Evolutionary conservation across 345 rosid species (phyloP), one percentile per base, ranked within the genome.

Genomic region (Pugionium dolabratum): DNA sequence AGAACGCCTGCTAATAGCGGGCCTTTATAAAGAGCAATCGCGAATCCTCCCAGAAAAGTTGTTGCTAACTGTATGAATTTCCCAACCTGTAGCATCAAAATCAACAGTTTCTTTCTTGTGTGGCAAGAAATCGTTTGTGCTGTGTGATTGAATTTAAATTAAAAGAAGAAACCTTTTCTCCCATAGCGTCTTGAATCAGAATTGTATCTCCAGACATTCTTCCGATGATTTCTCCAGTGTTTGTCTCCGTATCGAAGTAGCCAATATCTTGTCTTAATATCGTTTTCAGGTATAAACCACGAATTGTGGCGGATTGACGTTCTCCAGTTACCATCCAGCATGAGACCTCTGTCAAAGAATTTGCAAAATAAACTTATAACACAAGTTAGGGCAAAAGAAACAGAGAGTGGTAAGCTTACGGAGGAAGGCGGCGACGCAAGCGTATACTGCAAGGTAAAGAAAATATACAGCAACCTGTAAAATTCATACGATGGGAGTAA

Each of bases 201-300:
- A 92, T 79, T 3, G 98, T 92, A 60, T 92, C 98, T 6, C 96
- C 96, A 0, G 96, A 89, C 96, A 92, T 89, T 66, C 98, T 84
- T 51, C 92, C 95, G 42, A 92, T 80, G 49, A 92, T 84, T 70
- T 92, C 98, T 49, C 98, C 98, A 0, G 98, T 87, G n/a, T 80
- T 79, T n/a, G 96, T 87, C 53, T 92, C 92, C 1, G 89, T 85
- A 70, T 92, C 98, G 29, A 89, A 92, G 80, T 72, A 92, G 18
- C 80, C 82, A 43, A 91, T 82, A 55, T 91, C 98, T 75, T 91
- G 98, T 70, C 91, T 79, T 67, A 91, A 62, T 76, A 92, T 89
- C 4, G 96, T 83, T 69, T 86, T 84, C 62, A 92, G 64, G 77
- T 92, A 89, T 57, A 87, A 53, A n/a, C 83, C 85, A 30, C 98